Evolutionary conservation across 768 basidiomycete species (phyloP).

Genomic region (Boletellus ananas): DNA sequence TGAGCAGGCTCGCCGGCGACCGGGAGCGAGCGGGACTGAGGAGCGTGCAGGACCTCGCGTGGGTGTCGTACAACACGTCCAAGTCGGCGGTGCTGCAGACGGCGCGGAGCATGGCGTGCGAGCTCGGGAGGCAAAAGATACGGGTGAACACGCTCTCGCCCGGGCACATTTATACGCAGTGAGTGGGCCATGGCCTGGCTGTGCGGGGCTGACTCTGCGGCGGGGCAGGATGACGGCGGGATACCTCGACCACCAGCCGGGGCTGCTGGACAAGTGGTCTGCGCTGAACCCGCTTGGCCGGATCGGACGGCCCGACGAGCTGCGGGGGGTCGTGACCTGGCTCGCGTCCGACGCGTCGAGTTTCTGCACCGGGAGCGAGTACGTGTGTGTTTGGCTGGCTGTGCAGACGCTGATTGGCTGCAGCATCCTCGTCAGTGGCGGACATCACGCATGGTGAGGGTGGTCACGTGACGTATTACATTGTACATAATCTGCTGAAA

Average conservation of each 20-base stretch:
- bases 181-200: conserved; percentile 25
- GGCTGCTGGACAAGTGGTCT: conserved; percentile 65
- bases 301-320: conserved; percentile 67
- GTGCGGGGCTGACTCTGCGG: neutral
- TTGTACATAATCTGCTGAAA: conserved; percentile 15
- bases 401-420: neutral
- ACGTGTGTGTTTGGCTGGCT: conserved; percentile 24
- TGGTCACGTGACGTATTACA: conserved; percentile 15
- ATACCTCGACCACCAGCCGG: conserved; percentile 61
- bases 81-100: conserved; percentile 79
- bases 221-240: conserved; percentile 65
- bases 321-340: conserved; percentile 70
- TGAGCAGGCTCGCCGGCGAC: conserved; percentile 21
- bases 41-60: conserved; percentile 56
- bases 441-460: conserved; percentile 30
- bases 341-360: conserved; percentile 72
- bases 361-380: conserved; percentile 84
- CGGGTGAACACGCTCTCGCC: conserved; percentile 76
- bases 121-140: conserved; percentile 61
- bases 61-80: conserved; percentile 74
- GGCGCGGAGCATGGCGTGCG: conserved; percentile 79
- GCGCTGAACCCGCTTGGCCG: conserved; percentile 65
- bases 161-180: conserved; percentile 73
- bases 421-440: conserved; percentile 32
- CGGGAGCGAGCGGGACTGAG: neutral